phyloP scores from a whole-genome alignment of 1,284 basidiomycete genomes.

The Leccinum fuscescens region DNA sequence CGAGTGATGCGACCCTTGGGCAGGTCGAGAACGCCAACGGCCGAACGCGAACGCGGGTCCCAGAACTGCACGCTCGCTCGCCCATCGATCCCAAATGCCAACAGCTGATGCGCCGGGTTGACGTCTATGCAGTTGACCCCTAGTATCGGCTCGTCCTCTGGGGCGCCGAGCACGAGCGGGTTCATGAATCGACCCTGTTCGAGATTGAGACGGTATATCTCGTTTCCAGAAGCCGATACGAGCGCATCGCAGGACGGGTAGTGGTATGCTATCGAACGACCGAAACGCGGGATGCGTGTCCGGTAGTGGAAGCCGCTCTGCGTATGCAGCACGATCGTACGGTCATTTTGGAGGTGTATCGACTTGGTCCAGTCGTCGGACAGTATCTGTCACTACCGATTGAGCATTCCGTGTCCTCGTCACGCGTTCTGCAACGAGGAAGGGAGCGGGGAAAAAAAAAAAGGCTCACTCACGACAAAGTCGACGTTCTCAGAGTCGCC shows the following conservation, averaged over 20 bases:
- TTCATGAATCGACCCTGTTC: slow-evolving; percentile 93
- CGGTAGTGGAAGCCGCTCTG: slow-evolving; percentile 93
- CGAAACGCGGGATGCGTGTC: slow-evolving; percentile 92
- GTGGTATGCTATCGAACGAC: slow-evolving; percentile 89
- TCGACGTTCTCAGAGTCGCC: slow-evolving; percentile 98
- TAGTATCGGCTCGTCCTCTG: slow-evolving; percentile 52
- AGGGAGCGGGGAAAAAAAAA: not conserved
- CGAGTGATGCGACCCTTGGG: slow-evolving; percentile 63
- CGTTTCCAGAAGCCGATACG: slow-evolving; percentile 74
- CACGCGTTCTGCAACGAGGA: not conserved
- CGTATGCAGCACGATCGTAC: slow-evolving; percentile 93
- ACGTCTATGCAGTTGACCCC: slow-evolving; percentile 94
- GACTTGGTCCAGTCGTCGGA: slow-evolving; percentile 99
- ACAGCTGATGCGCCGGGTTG: slow-evolving; percentile 90
- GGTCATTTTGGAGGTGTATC: slow-evolving; percentile 94
- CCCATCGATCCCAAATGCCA: slow-evolving; percentile 86
- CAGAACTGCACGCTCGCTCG: slow-evolving; percentile 91
- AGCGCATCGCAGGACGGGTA: slow-evolving; percentile 82
- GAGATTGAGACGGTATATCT: slow-evolving; percentile 93
- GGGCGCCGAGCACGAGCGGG: slow-evolving; percentile 59
- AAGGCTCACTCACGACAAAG: slow-evolving; percentile 81
- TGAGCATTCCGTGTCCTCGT: slow-evolving; percentile 6
- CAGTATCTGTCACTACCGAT: slow-evolving; percentile 62
- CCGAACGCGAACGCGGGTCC: slow-evolving; percentile 86
- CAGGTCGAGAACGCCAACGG: slow-evolving; percentile 77